phyloP scores from a whole-genome alignment of 2,329 filamentous ascomycete species.

The Cladosporium sp. region DNA sequence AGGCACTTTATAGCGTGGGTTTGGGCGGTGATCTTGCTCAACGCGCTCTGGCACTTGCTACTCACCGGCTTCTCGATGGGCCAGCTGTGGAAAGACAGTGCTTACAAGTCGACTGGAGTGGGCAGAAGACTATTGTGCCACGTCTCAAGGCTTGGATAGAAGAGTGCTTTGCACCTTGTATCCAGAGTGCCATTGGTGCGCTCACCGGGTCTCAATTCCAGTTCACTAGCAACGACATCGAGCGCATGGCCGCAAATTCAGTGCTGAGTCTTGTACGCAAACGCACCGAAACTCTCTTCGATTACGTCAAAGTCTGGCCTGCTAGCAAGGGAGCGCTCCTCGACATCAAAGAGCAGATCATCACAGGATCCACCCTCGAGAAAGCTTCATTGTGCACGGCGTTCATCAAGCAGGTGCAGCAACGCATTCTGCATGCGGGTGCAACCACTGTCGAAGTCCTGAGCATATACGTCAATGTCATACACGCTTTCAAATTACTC shows the following conservation, averaged over 20 bases:
- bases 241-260: conserved; percentile 71
- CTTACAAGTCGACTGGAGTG: conserved; percentile 61
- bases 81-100: conserved; percentile 63
- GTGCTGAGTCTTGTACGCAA: conserved; percentile 68
- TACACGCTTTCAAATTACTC: conserved; percentile 72
- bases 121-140: conserved; percentile 58
- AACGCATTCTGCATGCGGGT: conserved; percentile 71
- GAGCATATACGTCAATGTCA: conserved; percentile 77
- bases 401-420: conserved; percentile 67
- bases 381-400: conserved; percentile 70
- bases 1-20: conserved; percentile 61
- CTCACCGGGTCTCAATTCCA: conserved; percentile 29
- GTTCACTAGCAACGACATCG: conserved; percentile 49
- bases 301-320: conserved; percentile 77
- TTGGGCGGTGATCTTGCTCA: conserved; percentile 70
- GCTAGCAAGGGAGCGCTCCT: conserved; percentile 69
- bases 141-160: conserved; percentile 69
- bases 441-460: conserved; percentile 75
- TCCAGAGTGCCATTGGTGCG: conserved; percentile 53
- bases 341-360: conserved; percentile 67
- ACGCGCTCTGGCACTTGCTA: conserved; percentile 69
- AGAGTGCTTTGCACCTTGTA: conserved; percentile 65
- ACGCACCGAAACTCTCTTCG: conserved; percentile 72
- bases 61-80: conserved; percentile 65
- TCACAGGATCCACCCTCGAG: conserved; percentile 67